Conservation (phyloP, 371 early-diverging fungal species). For the Lichtheimia hyalospora region DNA sequence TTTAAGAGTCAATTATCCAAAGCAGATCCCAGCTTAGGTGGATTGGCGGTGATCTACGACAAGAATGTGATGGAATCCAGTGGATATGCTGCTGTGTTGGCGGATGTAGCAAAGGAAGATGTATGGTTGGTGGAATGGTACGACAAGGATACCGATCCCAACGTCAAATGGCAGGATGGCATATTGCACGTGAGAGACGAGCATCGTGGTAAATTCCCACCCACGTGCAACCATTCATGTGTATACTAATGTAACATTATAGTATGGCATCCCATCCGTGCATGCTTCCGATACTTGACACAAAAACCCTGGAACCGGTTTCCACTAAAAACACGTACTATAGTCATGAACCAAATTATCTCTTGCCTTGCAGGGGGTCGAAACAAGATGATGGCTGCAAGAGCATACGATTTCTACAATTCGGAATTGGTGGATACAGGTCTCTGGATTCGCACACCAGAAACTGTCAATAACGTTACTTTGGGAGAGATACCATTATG, state of each 20-base stretch:
- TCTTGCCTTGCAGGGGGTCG: conserved; percentile 92
- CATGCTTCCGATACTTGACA: conserved; percentile 91
- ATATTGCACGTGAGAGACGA: conserved; percentile 77
- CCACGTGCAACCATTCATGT: too few species aligned
- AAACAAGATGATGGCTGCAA: conserved; percentile 95
- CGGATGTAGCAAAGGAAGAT: conserved; percentile 79
- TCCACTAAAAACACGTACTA: conserved; percentile 78
- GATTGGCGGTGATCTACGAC: conserved; percentile 86
- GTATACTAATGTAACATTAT: neutral
- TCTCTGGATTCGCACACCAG: conserved; percentile 81
- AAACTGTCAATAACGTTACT: conserved; percentile 88
- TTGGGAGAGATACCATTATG: conserved; percentile 86
- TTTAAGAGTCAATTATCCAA: conserved; percentile 73
- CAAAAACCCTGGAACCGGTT: conserved; percentile 94
- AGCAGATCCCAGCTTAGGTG: conserved; percentile 74
- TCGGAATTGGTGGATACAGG: conserved; percentile 75
- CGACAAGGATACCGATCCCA: conserved; percentile 76
- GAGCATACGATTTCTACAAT: conserved; percentile 91
- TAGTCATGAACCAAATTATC: conserved; percentile 89
- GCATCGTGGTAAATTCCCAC: conserved; percentile 44
- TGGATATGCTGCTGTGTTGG: conserved; percentile 89
- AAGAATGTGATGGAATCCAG: conserved; percentile 92
- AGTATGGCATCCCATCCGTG: conserved; percentile 87
- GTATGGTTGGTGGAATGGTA: conserved; percentile 89
- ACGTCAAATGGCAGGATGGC: conserved; percentile 81